phyloP scores from a whole-genome alignment of 2,329 filamentous ascomycete species.

The Arachnopeziza araneosa region DNA sequence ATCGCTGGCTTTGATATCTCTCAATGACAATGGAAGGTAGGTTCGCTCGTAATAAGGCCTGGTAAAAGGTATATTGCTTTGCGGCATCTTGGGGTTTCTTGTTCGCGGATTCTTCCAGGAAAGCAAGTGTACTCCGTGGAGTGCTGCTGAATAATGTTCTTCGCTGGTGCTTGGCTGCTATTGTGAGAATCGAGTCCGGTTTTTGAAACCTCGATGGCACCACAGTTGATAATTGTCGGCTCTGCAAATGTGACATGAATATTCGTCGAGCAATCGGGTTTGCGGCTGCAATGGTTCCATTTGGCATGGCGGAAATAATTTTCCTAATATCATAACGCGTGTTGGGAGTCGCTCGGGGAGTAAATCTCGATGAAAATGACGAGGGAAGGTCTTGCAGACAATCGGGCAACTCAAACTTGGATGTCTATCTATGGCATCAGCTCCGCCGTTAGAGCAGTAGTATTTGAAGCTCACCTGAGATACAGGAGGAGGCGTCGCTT shows the following conservation, averaged over 20 bases:
- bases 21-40: slow-evolving; percentile 92
- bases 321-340: slow-evolving; percentile 11
- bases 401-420: slow-evolving; percentile 14
- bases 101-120: slow-evolving; percentile 87
- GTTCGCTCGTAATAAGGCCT: slow-evolving; percentile 81
- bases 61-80: slow-evolving; percentile 90
- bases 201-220: slow-evolving; percentile 17
- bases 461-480: neutral
- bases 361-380: slow-evolving; percentile 13
- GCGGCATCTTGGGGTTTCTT: slow-evolving; percentile 83
- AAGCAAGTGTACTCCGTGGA: slow-evolving; percentile 64
- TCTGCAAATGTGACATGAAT: slow-evolving; percentile 10
- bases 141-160: slow-evolving; percentile 22
- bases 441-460: neutral
- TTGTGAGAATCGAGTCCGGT: slow-evolving; percentile 5
- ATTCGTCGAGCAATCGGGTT: slow-evolving; percentile 19
- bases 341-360: slow-evolving; percentile 11
- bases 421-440: neutral
- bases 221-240: slow-evolving; percentile 22
- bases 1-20: slow-evolving; percentile 79
- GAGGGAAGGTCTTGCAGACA: slow-evolving; percentile 16
- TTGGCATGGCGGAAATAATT: slow-evolving; percentile 17
- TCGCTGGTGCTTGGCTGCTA: neutral
- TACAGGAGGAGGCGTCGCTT: neutral
- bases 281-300: slow-evolving; percentile 16